A percentile compares a stretch with the other conserved stretches of the same genome.
phyloP scores from a whole-genome alignment of 2,329 filamentous ascomycete species.

The Xylariaceae sp. region DNA sequence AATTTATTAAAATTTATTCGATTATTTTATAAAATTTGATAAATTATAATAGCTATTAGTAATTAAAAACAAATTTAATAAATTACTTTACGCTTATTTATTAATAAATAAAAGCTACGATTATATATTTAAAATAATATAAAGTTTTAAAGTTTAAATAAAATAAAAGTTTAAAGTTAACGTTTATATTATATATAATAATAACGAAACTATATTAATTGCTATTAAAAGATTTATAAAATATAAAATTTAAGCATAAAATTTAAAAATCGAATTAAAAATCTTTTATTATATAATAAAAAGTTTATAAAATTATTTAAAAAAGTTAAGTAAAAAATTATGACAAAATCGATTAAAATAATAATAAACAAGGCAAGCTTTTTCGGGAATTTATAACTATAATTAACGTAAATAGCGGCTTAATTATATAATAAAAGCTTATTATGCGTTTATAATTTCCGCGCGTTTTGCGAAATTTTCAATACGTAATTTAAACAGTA shows the following conservation, averaged over 20 bases:
- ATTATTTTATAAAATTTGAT: too few species aligned
- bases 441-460: background rate
- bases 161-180: constrained; percentile 1
- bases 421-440: constrained; percentile 4
- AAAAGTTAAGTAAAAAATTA: background rate
- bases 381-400: background rate
- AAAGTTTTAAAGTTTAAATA: too few species aligned
- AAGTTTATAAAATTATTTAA: background rate
- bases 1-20: too few species aligned
- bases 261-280: too few species aligned
- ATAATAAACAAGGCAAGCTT: background rate
- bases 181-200: background rate
- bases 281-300: background rate
- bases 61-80: too few species aligned
- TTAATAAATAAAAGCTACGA: too few species aligned
- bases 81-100: too few species aligned
- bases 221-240: background rate
- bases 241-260: too few species aligned
- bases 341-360: background rate
- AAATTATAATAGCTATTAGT: too few species aligned
- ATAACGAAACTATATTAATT: background rate
- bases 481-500: too few species aligned
- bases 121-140: too few species aligned
- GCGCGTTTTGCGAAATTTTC: too few species aligned
- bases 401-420: background rate